Evolutionary conservation across 2,329 filamentous ascomycete species (phyloP).

Genomic region (Ceratocystis cacaofunesta): DNA sequence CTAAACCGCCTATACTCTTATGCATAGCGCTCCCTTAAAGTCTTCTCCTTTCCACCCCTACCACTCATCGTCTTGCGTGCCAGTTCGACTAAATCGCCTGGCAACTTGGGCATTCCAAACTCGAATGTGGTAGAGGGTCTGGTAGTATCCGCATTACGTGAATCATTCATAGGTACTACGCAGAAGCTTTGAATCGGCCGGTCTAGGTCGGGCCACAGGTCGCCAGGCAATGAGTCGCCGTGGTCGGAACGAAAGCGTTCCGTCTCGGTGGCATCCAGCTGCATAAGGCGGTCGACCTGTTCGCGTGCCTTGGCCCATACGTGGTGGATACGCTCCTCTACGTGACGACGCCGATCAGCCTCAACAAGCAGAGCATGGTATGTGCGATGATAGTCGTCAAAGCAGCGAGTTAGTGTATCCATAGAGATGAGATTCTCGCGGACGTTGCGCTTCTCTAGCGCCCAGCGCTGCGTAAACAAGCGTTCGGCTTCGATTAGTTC

Average conservation of each 20-base stretch:
- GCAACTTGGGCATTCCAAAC: constrained; percentile 15
- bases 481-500: constrained; percentile 49
- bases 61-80: constrained; percentile 6
- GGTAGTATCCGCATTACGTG: constrained; percentile 15
- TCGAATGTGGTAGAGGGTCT: background rate
- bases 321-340: constrained; percentile 57
- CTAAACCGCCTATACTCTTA: background rate
- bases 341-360: constrained; percentile 55
- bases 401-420: constrained; percentile 63
- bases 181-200: constrained; percentile 40
- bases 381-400: constrained; percentile 69
- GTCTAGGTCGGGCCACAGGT: constrained; percentile 70
- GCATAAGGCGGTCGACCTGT: constrained; percentile 59
- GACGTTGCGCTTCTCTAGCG: constrained; percentile 57
- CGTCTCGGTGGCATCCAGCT: constrained; percentile 56
- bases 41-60: background rate
- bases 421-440: constrained; percentile 58
- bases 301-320: constrained; percentile 66
- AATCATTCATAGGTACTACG: constrained; percentile 28
- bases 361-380: constrained; percentile 79
- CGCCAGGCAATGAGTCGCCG: constrained; percentile 72
- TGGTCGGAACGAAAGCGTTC: constrained; percentile 69
- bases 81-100: background rate
- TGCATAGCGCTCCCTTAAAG: background rate
- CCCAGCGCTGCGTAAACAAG: constrained; percentile 54